Evolutionary conservation across 805 yeast species (phyloP), one percentile per base, ranked within the genome.

Genomic region (Barnettozyma botsteinii): DNA sequence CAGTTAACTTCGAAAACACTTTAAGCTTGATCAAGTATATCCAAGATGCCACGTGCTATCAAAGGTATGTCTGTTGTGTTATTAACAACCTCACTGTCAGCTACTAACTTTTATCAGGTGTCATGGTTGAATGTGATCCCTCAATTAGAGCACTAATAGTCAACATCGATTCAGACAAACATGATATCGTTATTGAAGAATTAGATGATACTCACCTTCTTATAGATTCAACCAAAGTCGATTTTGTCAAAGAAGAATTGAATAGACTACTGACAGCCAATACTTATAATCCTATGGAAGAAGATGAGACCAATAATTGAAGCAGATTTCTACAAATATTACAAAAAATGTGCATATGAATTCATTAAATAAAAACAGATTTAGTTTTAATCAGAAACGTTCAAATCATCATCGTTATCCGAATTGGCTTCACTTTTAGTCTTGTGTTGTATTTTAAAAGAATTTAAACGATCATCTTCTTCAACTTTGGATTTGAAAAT

Each of bases 161-260:
- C 18, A 83, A 80, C 57, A 83, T 91, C 31, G 98, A 93, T 60
- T 66, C 86, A 0, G 75, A 77, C 21, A 64, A 71, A 27, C 82
- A 85, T 43, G 95, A 88, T 50, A 81, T 93, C 25, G 75, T 79
- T 5, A 60, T 78, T 17, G 79, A 76, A 41, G 98, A 93, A 52
- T 70, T 91, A 31, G 98, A 93, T 57, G 97, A 89, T 33, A 85
- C 93, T 1, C 98, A 93, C 60, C 62, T 91, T 15, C 67, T 93
- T 45, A 82, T 91, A 22, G 91, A 85, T 50, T 82, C 81, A 24
- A 73, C 76, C 28, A 84, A 81, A 62, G 85, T 91, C 2, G 81
- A 77, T 19, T 79, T 69, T 54, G 80, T 91, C 35, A 91, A 88
- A 51, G 67, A 63, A 38, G 95, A 91, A 59, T 70, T 91, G 49